Base-by-base conservation (phyloP, 2,329 filamentous ascomycete species). In the Clonostachys solani region DNA sequence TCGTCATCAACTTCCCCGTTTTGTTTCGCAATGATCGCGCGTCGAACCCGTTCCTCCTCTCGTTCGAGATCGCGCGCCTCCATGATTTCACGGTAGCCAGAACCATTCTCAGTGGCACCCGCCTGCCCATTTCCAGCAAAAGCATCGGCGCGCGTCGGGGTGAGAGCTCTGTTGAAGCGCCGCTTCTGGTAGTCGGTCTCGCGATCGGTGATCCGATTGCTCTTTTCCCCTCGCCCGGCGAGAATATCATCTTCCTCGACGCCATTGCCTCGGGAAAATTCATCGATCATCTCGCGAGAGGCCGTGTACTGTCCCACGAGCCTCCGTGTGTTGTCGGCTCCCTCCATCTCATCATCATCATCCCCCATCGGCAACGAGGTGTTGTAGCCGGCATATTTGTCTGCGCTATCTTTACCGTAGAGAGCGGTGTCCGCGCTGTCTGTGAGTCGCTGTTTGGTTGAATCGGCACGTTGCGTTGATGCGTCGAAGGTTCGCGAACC, bases 121-220 rank as follows among this genome's bases (percentile, higher is more conserved):
- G 78, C 81, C 63, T 88, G 80, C 52, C 81, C 74, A 61, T 92
- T 88, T 53, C 85, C 81, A 23, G 88, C 87, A 61, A 95, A 95
- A 1, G 90, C 86, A 63, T 96, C 91, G 51, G 85, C 89, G 60
- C 90, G 84, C 9, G 89, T 91, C 5, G 92, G 91, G 18, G 90
- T 94, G 52, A 97, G 76, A 45, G 82, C 84, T 51, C 94, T 90
- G 64, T 96, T 86, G 66, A 95, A 95, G 50, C 92, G 84, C 55
- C 92, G 89, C 71, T 95, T 96, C 71, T 99, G 95, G 65, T 99
- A 99, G 62, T 97, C 92, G 53, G 91, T 95, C 74, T 97, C 92
- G 60, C 94, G 87, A 63, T 95, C 92, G 51, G 86, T 78, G 61
- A 99, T 97, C 58, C 92, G 86, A 49, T 87, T 91, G 65, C 90